Percentiles rank a stretch among this genome's conserved stretches.
Evolutionary conservation across 176 grass and related monocot genomes (phyloP).

Genomic region (Thinopyrum elongatum): DNA sequence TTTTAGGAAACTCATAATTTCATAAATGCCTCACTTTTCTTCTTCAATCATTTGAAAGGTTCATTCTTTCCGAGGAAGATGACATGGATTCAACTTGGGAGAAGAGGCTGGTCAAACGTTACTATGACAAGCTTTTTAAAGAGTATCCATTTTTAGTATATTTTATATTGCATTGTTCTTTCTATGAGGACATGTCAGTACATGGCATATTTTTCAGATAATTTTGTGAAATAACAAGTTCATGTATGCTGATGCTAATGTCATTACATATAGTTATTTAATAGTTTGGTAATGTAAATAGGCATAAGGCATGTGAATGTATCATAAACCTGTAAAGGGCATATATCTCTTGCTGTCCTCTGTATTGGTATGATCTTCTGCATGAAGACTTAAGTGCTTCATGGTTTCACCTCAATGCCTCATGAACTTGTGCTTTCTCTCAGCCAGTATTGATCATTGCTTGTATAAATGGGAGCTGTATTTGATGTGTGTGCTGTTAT

Average conservation of each 20-base stretch:
- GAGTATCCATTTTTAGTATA: slow-evolving; percentile 78
- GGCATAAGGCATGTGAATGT: background rate
- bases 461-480: background rate
- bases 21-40: too few species aligned
- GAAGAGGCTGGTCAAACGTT: slow-evolving; percentile 84
- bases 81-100: slow-evolving; percentile 92
- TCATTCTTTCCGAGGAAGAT: slow-evolving; percentile 92
- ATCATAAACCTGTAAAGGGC: background rate
- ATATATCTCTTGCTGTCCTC: background rate
- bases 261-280: background rate
- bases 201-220: slow-evolving; percentile 1
- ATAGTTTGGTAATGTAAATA: background rate
- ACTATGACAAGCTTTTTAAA: slow-evolving; percentile 96
- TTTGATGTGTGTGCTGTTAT: background rate
- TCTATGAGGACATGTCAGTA: background rate
- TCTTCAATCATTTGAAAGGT: slow-evolving; percentile 38
- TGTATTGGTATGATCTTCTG: too few species aligned
- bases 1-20: slow-evolving; percentile 8
- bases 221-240: background rate
- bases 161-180: background rate
- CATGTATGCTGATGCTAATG: too few species aligned
- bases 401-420: too few species aligned
- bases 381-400: too few species aligned
- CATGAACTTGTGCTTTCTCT: too few species aligned
- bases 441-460: background rate